Evolutionary conservation across 176 grass and related monocot genomes (phyloP).

Genomic region (Ensete ventricosum): DNA sequence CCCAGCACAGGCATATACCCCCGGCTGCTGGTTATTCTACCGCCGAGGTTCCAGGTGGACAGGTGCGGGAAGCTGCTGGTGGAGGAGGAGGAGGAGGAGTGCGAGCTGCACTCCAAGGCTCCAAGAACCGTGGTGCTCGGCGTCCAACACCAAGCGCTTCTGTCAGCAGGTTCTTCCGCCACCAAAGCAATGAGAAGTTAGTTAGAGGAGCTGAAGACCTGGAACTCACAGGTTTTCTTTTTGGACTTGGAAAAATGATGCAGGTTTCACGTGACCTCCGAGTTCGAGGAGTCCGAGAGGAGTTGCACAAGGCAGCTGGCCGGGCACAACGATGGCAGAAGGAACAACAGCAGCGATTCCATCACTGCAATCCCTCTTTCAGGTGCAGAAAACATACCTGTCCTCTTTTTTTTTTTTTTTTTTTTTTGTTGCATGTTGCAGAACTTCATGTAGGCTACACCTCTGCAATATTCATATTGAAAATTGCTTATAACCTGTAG

Average conservation of each 20-base stretch:
- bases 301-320: constrained; percentile 74
- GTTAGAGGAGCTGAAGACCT: too few species aligned
- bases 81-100: constrained; percentile 19
- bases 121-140: constrained; percentile 56
- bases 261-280: constrained; percentile 52
- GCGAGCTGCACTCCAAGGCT: constrained; percentile 70
- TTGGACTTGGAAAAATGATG: too few species aligned
- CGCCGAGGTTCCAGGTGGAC: constrained; percentile 68
- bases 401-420: background rate
- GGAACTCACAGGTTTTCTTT: too few species aligned
- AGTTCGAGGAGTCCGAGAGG: constrained; percentile 61
- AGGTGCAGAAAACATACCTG: background rate
- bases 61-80: constrained; percentile 37
- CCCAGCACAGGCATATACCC: background rate
- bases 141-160: constrained; percentile 56
- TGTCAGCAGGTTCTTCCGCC: constrained; percentile 62
- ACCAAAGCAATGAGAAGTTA: too few species aligned
- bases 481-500: background rate
- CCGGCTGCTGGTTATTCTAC: background rate
- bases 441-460: background rate
- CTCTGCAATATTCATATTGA: constrained; percentile 1
- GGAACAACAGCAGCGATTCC: constrained; percentile 68
- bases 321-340: constrained; percentile 77
- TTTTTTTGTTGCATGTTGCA: background rate
- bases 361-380: constrained; percentile 37